Base-by-base conservation (phyloP, 768 basidiomycete species). In the Psilocybe azurescens region DNA sequence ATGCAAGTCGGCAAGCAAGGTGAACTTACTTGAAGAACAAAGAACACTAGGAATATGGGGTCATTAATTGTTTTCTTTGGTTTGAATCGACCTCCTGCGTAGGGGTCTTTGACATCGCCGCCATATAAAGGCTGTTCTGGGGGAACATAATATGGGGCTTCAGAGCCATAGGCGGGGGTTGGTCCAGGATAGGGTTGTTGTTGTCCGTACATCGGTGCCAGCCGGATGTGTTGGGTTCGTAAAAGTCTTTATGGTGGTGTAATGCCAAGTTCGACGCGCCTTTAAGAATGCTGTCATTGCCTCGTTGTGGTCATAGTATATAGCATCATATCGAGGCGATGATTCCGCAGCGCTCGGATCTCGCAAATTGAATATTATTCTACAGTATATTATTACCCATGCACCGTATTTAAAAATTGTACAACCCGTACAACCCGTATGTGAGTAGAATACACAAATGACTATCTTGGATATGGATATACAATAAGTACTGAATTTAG, bases 1-100 rank as follows among this genome's bases (percentile, higher is more conserved):
- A 20, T 44, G 9, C 28, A 13, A 38, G 14, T 10, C 33, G 33
- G 33, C 33, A 36, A 2, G 56, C n/a, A 16, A 14, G 10, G 50
- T 30, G 28, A 30, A 63, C 75, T 39, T 58, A 92, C 88, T 76
- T 90, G 86, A 1, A 87, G 76, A n/a, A 94, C 72, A 75, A 91
- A 94, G 38, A 93, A 70, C 6, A 91, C 69, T 13, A 93, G 77
- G 71, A 91, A 86, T 54, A 91, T 77, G 2, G 87, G 86, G 73
- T 94, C 92, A 60, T 93, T 91, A 33, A 92, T 75, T 62, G 77
- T 82, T 68, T 85, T 89, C 77, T 87, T 89, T 14, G 85, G 86
- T 68, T 83, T 83, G 77, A 89, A 89, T 20, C 89, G 76, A n/a
- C 82, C 86, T 29, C 82, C 82, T 50, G 85, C 82, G 69, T 83